Base-by-base conservation (phyloP, 495 filamentous ascomycete genomes). In the Mycothermus thermophilus region DNA sequence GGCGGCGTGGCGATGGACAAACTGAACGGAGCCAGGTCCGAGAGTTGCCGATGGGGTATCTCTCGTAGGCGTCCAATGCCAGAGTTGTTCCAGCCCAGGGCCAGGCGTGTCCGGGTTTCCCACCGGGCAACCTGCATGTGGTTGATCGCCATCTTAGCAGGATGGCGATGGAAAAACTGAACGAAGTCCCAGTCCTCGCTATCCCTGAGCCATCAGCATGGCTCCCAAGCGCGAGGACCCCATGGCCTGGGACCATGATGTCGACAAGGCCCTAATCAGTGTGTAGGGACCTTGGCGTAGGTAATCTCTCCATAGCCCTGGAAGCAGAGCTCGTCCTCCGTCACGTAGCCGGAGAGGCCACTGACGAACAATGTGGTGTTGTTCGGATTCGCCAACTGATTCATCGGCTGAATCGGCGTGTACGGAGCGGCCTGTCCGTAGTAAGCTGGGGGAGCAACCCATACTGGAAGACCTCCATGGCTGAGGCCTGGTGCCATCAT, bases 361-460 rank as follows among this genome's bases (percentile, higher is more conserved):
- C 90, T 92, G 40, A 99, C 90, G 50, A 99, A 99, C 41, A 99
- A 92, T 15, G 90, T 99, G 31, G 90, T 99, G 67, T 99, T 99
- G 72, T 99, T 99, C n/a, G 90, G 90, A 48, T 99, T 92, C 22
- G 90, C 96, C 65, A 99, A 99, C 62, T 99, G 90, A 60, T 99
- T 99, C 90, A 99, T 99, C 11, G 86, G 86, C 63, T 93, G 86
- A 41, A 67, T 52, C 0, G 63, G 62, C 38, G 66, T 68, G 46
- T 58, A 67, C 0, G 46, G 47, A 1, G 47, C 46, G 1, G 47
- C 48, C 33, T 54, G 50, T 32, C 42, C 47, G 28, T 60, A 62
- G 24, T 42, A 56, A n/a, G n/a, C n/a, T 35, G 52, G 49, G n/a
- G 49, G 51, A 34, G 60, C 39, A 42, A 56, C 51, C 37, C 55